Base-by-base conservation (phyloP, 192 early-diverging fungal genomes). In the Spinellus fusiger region DNA sequence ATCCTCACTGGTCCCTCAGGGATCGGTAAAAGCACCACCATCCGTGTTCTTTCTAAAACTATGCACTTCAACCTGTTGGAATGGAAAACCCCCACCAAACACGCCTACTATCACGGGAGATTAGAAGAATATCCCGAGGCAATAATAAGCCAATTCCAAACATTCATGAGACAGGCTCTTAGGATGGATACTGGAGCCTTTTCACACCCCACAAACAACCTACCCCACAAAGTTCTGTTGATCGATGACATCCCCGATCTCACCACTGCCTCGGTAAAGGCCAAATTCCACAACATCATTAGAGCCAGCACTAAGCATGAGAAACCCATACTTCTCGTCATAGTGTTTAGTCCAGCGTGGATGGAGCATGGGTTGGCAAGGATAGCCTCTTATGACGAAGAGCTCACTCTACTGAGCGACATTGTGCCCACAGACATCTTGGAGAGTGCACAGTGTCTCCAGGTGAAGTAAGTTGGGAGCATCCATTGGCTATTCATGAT, bases 191-290 rank as follows among this genome's bases (percentile, higher is more conserved):
- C 20, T 31, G 13, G 27, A 25, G 25, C 27, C 1, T 18, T 47
- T 1, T n/a, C 26, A 4, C 16, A 18, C 2, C n/a, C 28, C 2
- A 32, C 29, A 22, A 4, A 9, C 2, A 53, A 53, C 10, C 47
- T 38, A 18, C 40, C 40, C 40, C n/a, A 29, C 44, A 59, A 49
- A 32, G 29, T 59, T 9, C 47, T 59, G 6, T 32, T 59, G 32
- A n/a, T 59, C 7, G 57, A 59, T 15, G 57, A 59, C 33, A 34
- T 59, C 18, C 57, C 57, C 1, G 57, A 59, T 32, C 18, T 59
- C 13, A 31, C 44, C 0, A 15, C 10, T 13, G 18, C 23, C 0
- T 0, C 5, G 0, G 22, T 48, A 3, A 59, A 59, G 27, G 27
- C 29, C 5, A 6, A 28, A 4, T 59, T 48, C 18, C 28, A 23